phyloP scores from a whole-genome alignment of 2,329 filamentous ascomycete genomes.

The Ophiognomonia clavigignenti-juglandacearum region DNA sequence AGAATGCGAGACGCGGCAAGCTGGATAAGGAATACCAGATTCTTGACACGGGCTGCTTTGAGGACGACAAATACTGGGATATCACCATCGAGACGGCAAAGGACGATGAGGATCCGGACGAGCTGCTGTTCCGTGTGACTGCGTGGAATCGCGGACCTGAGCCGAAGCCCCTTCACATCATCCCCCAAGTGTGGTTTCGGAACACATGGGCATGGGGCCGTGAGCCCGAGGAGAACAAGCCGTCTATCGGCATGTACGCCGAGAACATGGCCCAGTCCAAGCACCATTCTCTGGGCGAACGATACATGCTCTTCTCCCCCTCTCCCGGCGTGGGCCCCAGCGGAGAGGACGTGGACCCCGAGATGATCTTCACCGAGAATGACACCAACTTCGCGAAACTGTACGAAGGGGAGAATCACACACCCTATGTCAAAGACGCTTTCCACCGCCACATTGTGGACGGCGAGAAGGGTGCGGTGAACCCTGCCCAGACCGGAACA shows the following conservation, averaged over 20 bases:
- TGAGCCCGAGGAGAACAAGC: constrained; percentile 71
- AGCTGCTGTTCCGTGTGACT: constrained; percentile 88
- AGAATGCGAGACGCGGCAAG: constrained; percentile 74
- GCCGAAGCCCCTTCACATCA: constrained; percentile 83
- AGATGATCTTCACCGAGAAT: constrained; percentile 90
- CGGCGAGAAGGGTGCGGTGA: constrained; percentile 73
- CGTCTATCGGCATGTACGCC: constrained; percentile 63
- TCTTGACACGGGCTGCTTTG: constrained; percentile 81
- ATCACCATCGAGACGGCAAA: constrained; percentile 96
- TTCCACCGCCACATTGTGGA: constrained; percentile 88
- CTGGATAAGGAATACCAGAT: constrained; percentile 87
- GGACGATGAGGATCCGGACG: constrained; percentile 85
- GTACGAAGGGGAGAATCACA: constrained; percentile 73
- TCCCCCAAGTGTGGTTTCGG: constrained; percentile 94
- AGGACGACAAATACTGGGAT: constrained; percentile 91
- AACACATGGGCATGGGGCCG: constrained; percentile 97
- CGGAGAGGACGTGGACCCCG: constrained; percentile 77
- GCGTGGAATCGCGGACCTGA: constrained; percentile 94
- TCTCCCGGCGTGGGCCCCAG: constrained; percentile 79
- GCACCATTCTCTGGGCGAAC: constrained; percentile 75
- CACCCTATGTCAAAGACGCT: constrained; percentile 88
- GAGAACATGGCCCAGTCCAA: constrained; percentile 70
- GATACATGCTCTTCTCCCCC: constrained; percentile 80
- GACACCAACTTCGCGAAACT: constrained; percentile 81
- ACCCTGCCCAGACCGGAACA: constrained; percentile 74